phyloP scores from a whole-genome alignment of 129 eudicot species.

The Calendula officinalis region DNA sequence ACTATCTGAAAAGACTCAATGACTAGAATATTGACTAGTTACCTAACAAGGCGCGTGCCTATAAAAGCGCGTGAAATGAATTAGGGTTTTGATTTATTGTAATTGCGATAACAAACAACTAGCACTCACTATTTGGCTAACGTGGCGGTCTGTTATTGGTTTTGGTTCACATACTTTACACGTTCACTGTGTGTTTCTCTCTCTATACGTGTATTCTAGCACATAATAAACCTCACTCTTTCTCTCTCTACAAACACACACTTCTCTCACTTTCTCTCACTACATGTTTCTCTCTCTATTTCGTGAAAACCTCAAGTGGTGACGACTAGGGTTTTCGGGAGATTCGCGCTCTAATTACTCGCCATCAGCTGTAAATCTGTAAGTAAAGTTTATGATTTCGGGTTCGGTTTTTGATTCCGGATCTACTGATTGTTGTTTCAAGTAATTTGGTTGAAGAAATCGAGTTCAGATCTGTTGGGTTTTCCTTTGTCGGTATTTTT shows the following conservation, averaged over 20 bases:
- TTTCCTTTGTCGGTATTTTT: constrained; percentile 28
- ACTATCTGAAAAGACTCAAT: constrained; percentile 14
- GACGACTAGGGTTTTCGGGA: constrained; percentile 38
- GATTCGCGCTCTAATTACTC: constrained; percentile 38
- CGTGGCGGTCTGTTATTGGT: constrained; percentile 10
- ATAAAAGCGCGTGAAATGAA: constrained; percentile 10
- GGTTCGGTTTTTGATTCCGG: constrained; percentile 16
- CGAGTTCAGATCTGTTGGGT: constrained; percentile 33
- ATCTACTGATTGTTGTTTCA: constrained; percentile 22
- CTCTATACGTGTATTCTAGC: constrained; percentile 11
- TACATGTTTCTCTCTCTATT: constrained; percentile 27
- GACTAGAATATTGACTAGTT: constrained; percentile 29
- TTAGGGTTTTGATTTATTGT: constrained; percentile 30
- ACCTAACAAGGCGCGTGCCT: constrained; percentile 16
- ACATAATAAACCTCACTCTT: constrained; percentile 4
- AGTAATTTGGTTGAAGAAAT: constrained; percentile 16
- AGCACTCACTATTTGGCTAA: constrained; percentile 25
- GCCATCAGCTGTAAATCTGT: constrained; percentile 25
- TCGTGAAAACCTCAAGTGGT: constrained; percentile 36
- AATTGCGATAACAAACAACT: constrained; percentile 23
- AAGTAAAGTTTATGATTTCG: constrained; percentile 19
- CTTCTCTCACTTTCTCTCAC: constrained; percentile 19
- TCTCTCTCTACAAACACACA: constrained; percentile 30
- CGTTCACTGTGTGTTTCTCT: constrained; percentile 25
- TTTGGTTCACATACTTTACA: neutral